Percentiles rank a stretch among this genome's conserved stretches.
Conservation (phyloP, 106 monocot genomes). For the Platanthera zijinensis region DNA sequence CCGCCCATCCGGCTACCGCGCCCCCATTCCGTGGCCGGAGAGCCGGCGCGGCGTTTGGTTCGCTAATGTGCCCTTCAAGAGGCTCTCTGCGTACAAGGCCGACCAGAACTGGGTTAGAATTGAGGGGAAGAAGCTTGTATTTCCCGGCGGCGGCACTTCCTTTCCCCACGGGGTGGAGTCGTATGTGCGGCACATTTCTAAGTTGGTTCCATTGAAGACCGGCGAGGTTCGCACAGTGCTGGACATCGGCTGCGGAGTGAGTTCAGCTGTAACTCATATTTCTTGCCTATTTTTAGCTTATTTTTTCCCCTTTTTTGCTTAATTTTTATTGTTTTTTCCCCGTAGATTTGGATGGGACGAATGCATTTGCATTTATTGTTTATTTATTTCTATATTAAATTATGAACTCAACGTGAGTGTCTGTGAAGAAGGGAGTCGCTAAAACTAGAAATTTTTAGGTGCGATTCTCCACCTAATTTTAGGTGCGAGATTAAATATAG, state of each 20-base stretch:
- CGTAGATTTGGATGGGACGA: too few species aligned
- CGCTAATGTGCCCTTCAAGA: slow-evolving; percentile 57
- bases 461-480: too few species aligned
- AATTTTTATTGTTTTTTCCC: too few species aligned
- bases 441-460: too few species aligned
- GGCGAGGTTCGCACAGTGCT: slow-evolving; percentile 59
- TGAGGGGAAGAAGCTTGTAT: slow-evolving; percentile 62
- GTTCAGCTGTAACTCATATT: background rate
- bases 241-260: slow-evolving; percentile 73
- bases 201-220: slow-evolving; percentile 36
- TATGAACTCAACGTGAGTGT: too few species aligned
- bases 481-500: too few species aligned
- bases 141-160: slow-evolving; percentile 79
- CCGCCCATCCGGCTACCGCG: slow-evolving; percentile 42
- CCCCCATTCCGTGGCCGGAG: slow-evolving; percentile 43
- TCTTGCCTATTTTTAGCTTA: background rate
- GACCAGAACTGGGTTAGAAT: slow-evolving; percentile 68
- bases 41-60: slow-evolving; percentile 59
- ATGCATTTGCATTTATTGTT: too few species aligned
- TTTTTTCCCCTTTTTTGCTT: background rate
- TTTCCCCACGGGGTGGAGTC: slow-evolving; percentile 53
- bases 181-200: slow-evolving; percentile 45
- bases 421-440: too few species aligned
- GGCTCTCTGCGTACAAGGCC: slow-evolving; percentile 40
- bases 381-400: too few species aligned